Evolutionary conservation across 2,329 filamentous ascomycete species (phyloP).

Genomic region (Arthrobotrys sphaeroides): DNA sequence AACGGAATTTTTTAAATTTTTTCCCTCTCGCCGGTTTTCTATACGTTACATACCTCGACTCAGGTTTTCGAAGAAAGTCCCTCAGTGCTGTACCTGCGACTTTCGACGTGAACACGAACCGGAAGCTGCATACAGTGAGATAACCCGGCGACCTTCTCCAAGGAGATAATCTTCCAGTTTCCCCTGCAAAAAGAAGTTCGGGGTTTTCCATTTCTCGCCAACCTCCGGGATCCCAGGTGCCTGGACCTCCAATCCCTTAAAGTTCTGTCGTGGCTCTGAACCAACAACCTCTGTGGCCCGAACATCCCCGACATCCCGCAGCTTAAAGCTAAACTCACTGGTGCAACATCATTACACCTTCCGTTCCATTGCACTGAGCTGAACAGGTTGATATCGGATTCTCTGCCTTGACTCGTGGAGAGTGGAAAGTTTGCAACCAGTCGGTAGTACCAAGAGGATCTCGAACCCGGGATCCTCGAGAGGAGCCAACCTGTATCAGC

Average conservation of each 20-base stretch:
- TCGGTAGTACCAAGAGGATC: conserved; percentile 41
- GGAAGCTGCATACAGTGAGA: background rate
- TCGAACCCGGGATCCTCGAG: conserved; percentile 45
- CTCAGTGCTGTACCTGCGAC: background rate
- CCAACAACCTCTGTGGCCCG: background rate
- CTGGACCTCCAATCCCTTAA: background rate
- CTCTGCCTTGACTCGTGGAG: conserved; percentile 5
- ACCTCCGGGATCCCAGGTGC: background rate
- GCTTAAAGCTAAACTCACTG: background rate
- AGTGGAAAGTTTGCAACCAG: conserved; percentile 11
- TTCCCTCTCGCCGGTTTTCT: background rate
- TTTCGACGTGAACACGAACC: background rate
- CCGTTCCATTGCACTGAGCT: background rate
- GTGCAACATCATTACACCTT: background rate
- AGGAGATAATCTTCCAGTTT: background rate
- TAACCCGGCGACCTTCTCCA: too few relatives aligned
- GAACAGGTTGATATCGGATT: background rate
- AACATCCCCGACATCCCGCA: conserved; percentile 4
- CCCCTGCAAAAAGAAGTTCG: background rate
- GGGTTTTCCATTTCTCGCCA: background rate
- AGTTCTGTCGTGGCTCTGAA: background rate
- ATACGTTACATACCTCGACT: background rate
- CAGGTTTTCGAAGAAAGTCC: background rate
- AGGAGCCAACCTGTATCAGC: conserved; percentile 42
- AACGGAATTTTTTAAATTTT: too few relatives aligned